These are phyloP conservation scores for Solanum hybrid DNA, from an alignment of 305 asterid genomes.

Conservation along the genomic window DNA sequence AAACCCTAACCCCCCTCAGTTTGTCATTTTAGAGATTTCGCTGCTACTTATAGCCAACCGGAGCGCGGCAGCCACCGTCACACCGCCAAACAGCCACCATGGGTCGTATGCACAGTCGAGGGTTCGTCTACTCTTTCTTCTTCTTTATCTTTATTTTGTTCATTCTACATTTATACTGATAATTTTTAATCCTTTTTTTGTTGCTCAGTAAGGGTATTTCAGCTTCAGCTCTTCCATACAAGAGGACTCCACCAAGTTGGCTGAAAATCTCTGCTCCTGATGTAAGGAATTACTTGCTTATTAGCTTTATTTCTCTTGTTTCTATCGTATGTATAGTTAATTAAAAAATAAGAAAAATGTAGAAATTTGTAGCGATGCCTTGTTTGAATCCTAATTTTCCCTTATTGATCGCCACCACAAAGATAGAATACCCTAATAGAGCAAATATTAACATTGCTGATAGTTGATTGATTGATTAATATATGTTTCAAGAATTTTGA, in stretches of 20 bases:
- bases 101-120: conserved; percentile 36
- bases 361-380: background rate
- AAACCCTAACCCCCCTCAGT: background rate
- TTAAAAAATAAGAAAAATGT: background rate
- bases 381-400: background rate
- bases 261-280: conserved; percentile 27
- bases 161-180: background rate
- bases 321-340: background rate
- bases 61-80: background rate
- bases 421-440: background rate
- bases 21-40: conserved; percentile 2
- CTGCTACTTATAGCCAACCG: background rate
- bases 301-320: background rate
- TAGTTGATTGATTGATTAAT: background rate
- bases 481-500: background rate
- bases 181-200: background rate
- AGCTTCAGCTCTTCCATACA: conserved; percentile 32
- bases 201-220: conserved; percentile 28
- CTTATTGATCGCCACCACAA: background rate
- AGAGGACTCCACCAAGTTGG: conserved; percentile 36
- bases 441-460: background rate
- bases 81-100: conserved; percentile 10
- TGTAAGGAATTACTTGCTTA: background rate
- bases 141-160: background rate
- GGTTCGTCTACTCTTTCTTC: conserved; percentile 2